Percentiles rank a stretch among this genome's conserved stretches.
Evolutionary conservation across 495 filamentous ascomycete species (phyloP).

Genomic region (Penicillium chermesinum): DNA sequence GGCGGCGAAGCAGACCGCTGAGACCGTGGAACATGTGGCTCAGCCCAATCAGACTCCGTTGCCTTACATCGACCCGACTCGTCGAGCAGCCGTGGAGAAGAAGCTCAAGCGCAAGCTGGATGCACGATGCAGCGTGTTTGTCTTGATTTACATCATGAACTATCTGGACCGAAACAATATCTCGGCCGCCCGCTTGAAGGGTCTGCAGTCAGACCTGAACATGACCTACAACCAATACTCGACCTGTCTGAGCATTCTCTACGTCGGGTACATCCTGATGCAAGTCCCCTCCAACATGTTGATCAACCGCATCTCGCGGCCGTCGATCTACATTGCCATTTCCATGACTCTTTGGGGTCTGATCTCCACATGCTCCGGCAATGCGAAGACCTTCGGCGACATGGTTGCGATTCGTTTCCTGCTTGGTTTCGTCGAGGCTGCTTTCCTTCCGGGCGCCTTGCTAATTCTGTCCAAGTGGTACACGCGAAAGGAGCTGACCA

Average conservation of each 20-base stretch:
- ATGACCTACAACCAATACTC: conserved; percentile 46
- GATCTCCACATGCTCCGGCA: conserved; percentile 56
- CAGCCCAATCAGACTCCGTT: conserved; percentile 9
- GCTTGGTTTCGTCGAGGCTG: conserved; percentile 55
- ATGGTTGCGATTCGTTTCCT: conserved; percentile 62
- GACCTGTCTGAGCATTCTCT: conserved; percentile 60
- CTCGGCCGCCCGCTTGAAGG: conserved; percentile 46
- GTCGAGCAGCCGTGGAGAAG: conserved; percentile 24
- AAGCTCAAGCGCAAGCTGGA: conserved; percentile 30
- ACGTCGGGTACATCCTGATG: conserved; percentile 51
- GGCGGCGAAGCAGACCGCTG: conserved; percentile 17
- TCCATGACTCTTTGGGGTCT: conserved; percentile 64
- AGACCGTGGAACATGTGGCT: conserved; percentile 21
- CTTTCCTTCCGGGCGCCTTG: conserved; percentile 40
- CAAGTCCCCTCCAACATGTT: conserved; percentile 37
- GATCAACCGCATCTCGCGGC: conserved; percentile 41
- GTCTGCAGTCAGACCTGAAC: conserved; percentile 44
- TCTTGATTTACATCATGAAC: conserved; percentile 35
- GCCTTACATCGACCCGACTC: conserved; percentile 21
- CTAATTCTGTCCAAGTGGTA: conserved; percentile 47
- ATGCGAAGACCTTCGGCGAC: conserved; percentile 49
- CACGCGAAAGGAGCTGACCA: conserved; percentile 38
- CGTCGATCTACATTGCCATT: conserved; percentile 57
- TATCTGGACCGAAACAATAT: conserved; percentile 51
- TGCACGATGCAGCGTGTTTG: conserved; percentile 26